Percentiles rank a stretch among this genome's conserved stretches.
Evolutionary conservation across 352 stramenopile species (phyloP).

Genomic region (Globisporangium emineosum): DNA sequence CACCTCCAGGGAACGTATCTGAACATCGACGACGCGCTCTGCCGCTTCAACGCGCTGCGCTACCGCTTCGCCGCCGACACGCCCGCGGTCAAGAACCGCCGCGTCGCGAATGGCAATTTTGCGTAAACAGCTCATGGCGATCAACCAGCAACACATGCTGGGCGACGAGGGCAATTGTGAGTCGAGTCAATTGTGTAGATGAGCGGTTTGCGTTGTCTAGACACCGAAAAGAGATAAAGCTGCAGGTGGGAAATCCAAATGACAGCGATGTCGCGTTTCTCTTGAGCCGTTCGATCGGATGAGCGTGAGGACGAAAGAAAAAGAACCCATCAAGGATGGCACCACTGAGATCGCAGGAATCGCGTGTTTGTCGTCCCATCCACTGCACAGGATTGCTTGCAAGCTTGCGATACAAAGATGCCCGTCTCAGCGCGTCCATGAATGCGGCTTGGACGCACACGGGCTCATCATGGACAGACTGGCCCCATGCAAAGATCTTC

Average conservation of each 20-base stretch:
- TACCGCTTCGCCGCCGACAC: conserved; percentile 45
- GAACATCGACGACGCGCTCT: conserved; percentile 87
- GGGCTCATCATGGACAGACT: background rate
- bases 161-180: too few relatives aligned
- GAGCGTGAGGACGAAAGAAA: background rate
- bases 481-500: background rate
- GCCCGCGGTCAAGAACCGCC: conserved; percentile 51
- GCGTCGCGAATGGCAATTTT: conserved; percentile 73
- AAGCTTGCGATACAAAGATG: background rate
- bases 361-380: background rate
- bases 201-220: conserved; percentile 2
- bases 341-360: background rate
- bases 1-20: conserved; percentile 86
- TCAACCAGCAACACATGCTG: background rate
- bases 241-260: background rate
- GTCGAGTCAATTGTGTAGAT: background rate
- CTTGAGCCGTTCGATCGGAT: conserved; percentile 7
- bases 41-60: conserved; percentile 74
- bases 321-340: conserved; percentile 5
- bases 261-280: conserved; percentile 7
- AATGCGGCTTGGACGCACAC: background rate
- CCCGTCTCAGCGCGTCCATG: background rate
- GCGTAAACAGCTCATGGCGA: conserved; percentile 24
- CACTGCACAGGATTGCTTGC: background rate
- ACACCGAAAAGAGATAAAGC: background rate